Evolutionary conservation across 148 eudicot species (phyloP).

Genomic region (Cornus suecica): DNA sequence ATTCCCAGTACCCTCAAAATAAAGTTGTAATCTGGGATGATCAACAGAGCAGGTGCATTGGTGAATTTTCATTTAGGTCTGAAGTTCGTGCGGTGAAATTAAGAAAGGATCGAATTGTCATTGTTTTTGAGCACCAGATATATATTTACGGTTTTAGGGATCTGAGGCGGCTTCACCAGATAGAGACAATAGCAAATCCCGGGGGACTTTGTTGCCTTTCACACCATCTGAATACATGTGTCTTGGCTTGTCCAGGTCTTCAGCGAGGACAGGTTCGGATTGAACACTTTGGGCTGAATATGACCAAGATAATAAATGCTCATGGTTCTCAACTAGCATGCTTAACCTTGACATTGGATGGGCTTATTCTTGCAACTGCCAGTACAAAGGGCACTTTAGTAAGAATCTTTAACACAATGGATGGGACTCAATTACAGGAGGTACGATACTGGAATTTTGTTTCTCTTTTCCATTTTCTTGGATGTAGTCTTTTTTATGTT

Average conservation of each 20-base stretch:
- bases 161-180: slow-evolving; percentile 83
- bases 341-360: slow-evolving; percentile 87
- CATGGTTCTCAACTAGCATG: slow-evolving; percentile 89
- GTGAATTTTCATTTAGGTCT: slow-evolving; percentile 88
- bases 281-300: slow-evolving; percentile 89
- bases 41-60: slow-evolving; percentile 83
- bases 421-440: slow-evolving; percentile 97
- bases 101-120: slow-evolving; percentile 82
- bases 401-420: slow-evolving; percentile 89
- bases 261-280: slow-evolving; percentile 83
- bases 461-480: background rate
- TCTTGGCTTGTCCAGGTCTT: slow-evolving; percentile 88
- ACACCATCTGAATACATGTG: slow-evolving; percentile 73
- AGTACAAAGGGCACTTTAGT: slow-evolving; percentile 86
- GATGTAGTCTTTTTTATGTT: background rate
- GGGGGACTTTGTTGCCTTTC: slow-evolving; percentile 94
- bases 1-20: slow-evolving; percentile 80
- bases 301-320: slow-evolving; percentile 74
- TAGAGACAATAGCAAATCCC: slow-evolving; percentile 83
- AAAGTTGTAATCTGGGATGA: slow-evolving; percentile 96
- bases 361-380: slow-evolving; percentile 96
- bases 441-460: slow-evolving; percentile 42
- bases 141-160: slow-evolving; percentile 87
- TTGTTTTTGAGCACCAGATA: slow-evolving; percentile 89
- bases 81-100: slow-evolving; percentile 86